phyloP scores from a whole-genome alignment of 2,329 filamentous ascomycete genomes.

The Trichoderma brevicompactum region DNA sequence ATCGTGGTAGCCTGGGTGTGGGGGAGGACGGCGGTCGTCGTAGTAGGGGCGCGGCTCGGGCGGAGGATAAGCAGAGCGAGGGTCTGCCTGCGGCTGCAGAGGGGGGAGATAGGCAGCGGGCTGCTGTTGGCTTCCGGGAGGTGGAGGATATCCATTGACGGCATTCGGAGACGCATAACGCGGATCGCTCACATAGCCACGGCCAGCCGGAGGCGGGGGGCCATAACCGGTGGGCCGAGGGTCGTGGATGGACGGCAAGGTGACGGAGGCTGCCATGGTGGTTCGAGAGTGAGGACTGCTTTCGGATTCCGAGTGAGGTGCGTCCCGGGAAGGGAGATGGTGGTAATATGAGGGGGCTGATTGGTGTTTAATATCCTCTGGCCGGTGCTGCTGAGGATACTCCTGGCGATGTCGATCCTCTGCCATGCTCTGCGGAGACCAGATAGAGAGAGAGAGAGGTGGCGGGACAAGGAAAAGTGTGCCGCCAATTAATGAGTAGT shows the following conservation, averaged over 20 bases:
- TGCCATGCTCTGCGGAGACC: constrained; percentile 43
- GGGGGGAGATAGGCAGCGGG: constrained; percentile 44
- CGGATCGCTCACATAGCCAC: constrained; percentile 42
- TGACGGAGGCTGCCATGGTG: constrained; percentile 52
- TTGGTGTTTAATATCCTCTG: constrained; percentile 50
- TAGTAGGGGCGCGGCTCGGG: constrained; percentile 48
- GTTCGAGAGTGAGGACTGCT: constrained; percentile 30
- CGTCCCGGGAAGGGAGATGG: constrained; percentile 45
- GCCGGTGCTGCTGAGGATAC: constrained; percentile 42
- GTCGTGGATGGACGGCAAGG: constrained; percentile 57
- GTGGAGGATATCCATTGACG: constrained; percentile 53
- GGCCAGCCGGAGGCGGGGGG: constrained; percentile 40
- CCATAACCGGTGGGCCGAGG: constrained; percentile 44
- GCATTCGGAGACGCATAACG: constrained; percentile 51
- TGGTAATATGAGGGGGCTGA: constrained; percentile 47
- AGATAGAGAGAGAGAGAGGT: not conserved
- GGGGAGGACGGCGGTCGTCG: constrained; percentile 43
- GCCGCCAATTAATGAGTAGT: constrained; percentile 27
- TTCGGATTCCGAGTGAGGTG: constrained; percentile 39
- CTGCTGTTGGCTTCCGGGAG: constrained; percentile 42
- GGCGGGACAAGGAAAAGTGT: constrained; percentile 24
- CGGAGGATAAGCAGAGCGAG: constrained; percentile 45
- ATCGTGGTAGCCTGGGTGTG: constrained; percentile 40
- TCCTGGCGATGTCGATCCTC: constrained; percentile 47
- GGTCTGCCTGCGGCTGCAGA: constrained; percentile 45